Conservation (phyloP, 2,329 filamentous ascomycete species). For the Capronia epimyces region DNA sequence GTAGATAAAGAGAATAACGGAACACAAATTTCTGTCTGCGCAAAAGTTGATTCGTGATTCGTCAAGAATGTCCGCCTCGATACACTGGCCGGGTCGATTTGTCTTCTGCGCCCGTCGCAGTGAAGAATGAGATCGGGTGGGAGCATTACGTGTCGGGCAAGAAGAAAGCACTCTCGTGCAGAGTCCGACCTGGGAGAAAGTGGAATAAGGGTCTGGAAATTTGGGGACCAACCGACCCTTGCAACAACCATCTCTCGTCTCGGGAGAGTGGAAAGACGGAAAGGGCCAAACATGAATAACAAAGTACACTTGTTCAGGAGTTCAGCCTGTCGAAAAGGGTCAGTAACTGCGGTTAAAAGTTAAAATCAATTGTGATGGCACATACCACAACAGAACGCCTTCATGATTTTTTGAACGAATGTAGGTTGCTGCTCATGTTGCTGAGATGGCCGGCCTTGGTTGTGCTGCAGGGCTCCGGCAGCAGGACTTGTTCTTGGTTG, state of each 20-base stretch:
- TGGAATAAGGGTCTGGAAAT: not conserved
- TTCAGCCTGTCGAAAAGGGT: conserved; percentile 8
- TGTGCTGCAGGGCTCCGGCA: conserved; percentile 56
- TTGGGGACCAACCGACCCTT: not conserved
- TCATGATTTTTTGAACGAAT: conserved; percentile 88
- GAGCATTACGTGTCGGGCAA: not conserved
- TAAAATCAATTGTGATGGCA: too few relatives aligned
- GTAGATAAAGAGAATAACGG: conserved; percentile 15
- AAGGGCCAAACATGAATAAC: not conserved
- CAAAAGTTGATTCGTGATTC: conserved; percentile 21
- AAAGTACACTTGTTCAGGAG: not conserved
- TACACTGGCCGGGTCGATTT: not conserved
- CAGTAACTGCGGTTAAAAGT: not conserved
- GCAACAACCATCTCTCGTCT: not conserved
- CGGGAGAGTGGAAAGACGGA: not conserved
- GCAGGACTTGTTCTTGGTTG: conserved; percentile 53
- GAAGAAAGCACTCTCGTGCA: not conserved
- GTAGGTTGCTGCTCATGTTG: conserved; percentile 67
- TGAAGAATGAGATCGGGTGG: not conserved
- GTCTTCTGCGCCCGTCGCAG: not conserved
- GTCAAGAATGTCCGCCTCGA: conserved; percentile 11
- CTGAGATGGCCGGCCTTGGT: conserved; percentile 46
- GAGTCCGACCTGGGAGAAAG: not conserved
- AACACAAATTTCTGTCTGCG: conserved; percentile 9
- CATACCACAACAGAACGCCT: conserved; percentile 80